Evolutionary conservation across 208 protist genomes (phyloP).

Genomic region (Wallacemonas sp.): DNA sequence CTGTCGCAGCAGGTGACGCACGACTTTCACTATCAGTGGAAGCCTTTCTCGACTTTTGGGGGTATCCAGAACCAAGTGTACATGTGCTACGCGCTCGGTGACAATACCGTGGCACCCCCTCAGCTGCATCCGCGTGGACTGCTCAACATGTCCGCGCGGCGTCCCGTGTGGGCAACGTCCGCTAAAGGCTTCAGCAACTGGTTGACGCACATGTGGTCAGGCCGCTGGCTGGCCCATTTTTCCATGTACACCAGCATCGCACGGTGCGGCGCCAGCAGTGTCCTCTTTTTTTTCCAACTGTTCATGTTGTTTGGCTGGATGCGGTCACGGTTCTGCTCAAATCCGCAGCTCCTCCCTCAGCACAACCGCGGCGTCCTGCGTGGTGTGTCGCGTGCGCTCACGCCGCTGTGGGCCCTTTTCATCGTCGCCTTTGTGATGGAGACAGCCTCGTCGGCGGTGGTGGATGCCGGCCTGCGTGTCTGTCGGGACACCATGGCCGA

Average conservation of each 20-base stretch:
- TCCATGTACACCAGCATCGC: slow-evolving; percentile 54
- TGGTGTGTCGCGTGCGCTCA: slow-evolving; percentile 10
- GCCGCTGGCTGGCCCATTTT: slow-evolving; percentile 61
- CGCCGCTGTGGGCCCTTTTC: slow-evolving; percentile 22
- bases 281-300: slow-evolving; percentile 50
- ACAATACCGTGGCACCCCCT: slow-evolving; percentile 29
- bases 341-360: slow-evolving; percentile 1
- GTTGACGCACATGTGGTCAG: slow-evolving; percentile 45
- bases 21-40: slow-evolving; percentile 69
- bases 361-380: slow-evolving; percentile 5
- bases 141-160: slow-evolving; percentile 10
- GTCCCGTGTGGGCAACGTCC: too few species aligned
- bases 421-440: slow-evolving; percentile 41
- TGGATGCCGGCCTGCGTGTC: slow-evolving; percentile 31
- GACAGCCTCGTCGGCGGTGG: slow-evolving; percentile 29
- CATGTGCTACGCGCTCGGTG: slow-evolving; percentile 53
- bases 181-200: slow-evolving; percentile 21
- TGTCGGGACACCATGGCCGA: slow-evolving; percentile 44
- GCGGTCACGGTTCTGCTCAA: slow-evolving; percentile 1
- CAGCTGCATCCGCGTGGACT: slow-evolving; percentile 34
- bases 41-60: slow-evolving; percentile 51
- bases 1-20: slow-evolving; percentile 6
- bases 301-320: slow-evolving; percentile 18
- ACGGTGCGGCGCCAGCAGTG: slow-evolving; percentile 36
- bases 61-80: slow-evolving; percentile 58